A percentile compares a stretch with the other conserved stretches of the same genome.
Conservation (phyloP, 2,329 filamentous ascomycete genomes). For the Pseudogymnoascus sp. region DNA sequence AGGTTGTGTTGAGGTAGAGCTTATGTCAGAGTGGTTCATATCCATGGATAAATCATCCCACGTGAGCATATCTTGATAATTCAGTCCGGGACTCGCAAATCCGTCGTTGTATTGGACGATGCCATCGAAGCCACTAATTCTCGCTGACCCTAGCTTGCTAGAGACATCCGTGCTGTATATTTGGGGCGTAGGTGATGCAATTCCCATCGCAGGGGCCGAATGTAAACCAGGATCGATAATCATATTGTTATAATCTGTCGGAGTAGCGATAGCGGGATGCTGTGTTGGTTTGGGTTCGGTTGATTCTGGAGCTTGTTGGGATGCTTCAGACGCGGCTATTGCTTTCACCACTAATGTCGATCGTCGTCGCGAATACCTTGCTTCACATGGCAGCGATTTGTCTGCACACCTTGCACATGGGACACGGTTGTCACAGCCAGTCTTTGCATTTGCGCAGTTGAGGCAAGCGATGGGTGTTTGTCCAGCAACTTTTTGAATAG, state of each 20-base stretch:
- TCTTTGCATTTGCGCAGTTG: conserved; percentile 43
- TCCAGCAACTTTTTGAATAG: conserved; percentile 33
- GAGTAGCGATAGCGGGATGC: not conserved
- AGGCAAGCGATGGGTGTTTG: conserved; percentile 41
- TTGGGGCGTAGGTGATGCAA: conserved; percentile 18
- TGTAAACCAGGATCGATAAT: not conserved
- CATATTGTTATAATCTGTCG: not conserved
- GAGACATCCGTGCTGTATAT: conserved; percentile 30
- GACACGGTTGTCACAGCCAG: conserved; percentile 41
- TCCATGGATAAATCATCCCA: conserved; percentile 39
- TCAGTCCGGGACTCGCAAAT: conserved; percentile 30
- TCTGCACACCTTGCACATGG: conserved; percentile 42
- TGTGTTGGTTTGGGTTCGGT: not conserved
- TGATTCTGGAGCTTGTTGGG: not conserved
- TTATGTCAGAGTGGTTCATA: conserved; percentile 37
- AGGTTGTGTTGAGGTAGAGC: conserved; percentile 32
- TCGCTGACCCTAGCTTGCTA: conserved; percentile 28
- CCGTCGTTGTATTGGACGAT: conserved; percentile 33
- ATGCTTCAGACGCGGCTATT: not conserved
- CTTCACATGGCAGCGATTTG: conserved; percentile 40
- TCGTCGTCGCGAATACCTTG: conserved; percentile 42
- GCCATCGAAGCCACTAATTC: conserved; percentile 34
- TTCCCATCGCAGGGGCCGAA: not conserved
- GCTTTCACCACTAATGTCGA: conserved; percentile 32
- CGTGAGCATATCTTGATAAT: conserved; percentile 36